phyloP scores from a whole-genome alignment of 495 filamentous ascomycete genomes.

The Neurospora sp. region DNA sequence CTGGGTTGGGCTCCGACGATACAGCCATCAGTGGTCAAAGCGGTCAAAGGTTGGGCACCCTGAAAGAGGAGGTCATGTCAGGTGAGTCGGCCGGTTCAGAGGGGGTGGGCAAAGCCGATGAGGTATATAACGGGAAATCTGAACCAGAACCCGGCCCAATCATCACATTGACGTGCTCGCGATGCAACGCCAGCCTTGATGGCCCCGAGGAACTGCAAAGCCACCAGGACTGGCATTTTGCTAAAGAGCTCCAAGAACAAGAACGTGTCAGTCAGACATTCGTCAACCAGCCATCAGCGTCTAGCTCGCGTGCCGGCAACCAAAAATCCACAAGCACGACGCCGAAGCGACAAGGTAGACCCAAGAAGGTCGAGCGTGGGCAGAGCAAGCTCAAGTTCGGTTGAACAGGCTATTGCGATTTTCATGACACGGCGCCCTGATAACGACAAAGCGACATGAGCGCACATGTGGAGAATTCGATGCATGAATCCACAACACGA shows the following conservation, averaged over 20 bases:
- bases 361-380: conserved; percentile 58
- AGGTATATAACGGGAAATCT: conserved; percentile 10
- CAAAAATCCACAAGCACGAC: conserved; percentile 25
- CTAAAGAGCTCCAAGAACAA: conserved; percentile 65
- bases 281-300: conserved; percentile 23
- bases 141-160: conserved; percentile 28
- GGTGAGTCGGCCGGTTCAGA: conserved; percentile 1
- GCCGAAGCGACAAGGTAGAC: conserved; percentile 18
- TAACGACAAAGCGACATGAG: background rate
- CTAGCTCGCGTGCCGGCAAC: conserved; percentile 10
- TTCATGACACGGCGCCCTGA: background rate
- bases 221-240: conserved; percentile 95
- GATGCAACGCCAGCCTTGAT: conserved; percentile 51
- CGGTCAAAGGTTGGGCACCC: conserved; percentile 17
- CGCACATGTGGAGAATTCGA: background rate
- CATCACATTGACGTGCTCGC: conserved; percentile 49
- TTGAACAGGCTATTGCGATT: conserved; percentile 24
- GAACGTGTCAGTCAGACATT: conserved; percentile 37
- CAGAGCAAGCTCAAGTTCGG: conserved; percentile 69
- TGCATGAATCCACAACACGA: background rate
- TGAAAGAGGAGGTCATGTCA: conserved; percentile 4
- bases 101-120: conserved; percentile 3
- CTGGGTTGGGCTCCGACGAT: conserved; percentile 19
- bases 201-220: conserved; percentile 51
- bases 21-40: conserved; percentile 11